These are phyloP conservation scores for Musa balbisiana DNA, from an alignment of 202 grass and related monocot genomes.

Conservation along the genomic window DNA sequence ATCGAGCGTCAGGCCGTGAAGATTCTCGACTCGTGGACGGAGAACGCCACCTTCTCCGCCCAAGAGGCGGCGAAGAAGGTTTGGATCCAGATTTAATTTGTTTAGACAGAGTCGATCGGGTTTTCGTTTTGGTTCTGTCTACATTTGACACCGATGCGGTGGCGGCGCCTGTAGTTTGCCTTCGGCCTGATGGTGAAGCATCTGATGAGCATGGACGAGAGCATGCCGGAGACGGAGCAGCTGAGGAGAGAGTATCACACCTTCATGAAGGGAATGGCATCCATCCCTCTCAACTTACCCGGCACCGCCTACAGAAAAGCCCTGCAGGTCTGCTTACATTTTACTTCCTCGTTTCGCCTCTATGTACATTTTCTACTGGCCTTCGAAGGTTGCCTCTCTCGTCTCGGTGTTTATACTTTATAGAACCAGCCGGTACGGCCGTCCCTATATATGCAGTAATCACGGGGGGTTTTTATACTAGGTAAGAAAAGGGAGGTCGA, in stretches of 20 bases:
- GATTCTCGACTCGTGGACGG: conserved; percentile 21
- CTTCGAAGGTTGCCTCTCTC: no score
- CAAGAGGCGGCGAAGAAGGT: conserved; percentile 23
- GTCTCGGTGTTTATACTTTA: no score
- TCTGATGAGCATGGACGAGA: conserved; percentile 26
- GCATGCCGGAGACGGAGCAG: conserved; percentile 13
- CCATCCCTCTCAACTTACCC: conserved; percentile 23
- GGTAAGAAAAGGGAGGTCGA: no score
- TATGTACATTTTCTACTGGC: no score
- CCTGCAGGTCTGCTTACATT: conserved; percentile 1
- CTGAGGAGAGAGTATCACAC: conserved; percentile 23
- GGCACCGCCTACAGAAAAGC: conserved; percentile 29
- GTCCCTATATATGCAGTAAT: no score
- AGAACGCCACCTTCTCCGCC: conserved; percentile 13
- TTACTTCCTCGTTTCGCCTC: neutral
- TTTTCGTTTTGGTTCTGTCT: no score
- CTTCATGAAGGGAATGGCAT: conserved; percentile 32
- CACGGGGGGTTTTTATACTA: no score
- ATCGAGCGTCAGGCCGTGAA: conserved; percentile 6
- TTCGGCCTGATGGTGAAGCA: conserved; percentile 31
- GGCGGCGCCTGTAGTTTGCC: conserved; percentile 17
- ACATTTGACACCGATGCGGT: neutral
- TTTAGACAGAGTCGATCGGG: neutral
- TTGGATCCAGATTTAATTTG: neutral
- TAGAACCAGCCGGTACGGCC: no score